Evolutionary conservation across 495 filamentous ascomycete genomes (phyloP).

Genomic region (Delitschia confertaspora): DNA sequence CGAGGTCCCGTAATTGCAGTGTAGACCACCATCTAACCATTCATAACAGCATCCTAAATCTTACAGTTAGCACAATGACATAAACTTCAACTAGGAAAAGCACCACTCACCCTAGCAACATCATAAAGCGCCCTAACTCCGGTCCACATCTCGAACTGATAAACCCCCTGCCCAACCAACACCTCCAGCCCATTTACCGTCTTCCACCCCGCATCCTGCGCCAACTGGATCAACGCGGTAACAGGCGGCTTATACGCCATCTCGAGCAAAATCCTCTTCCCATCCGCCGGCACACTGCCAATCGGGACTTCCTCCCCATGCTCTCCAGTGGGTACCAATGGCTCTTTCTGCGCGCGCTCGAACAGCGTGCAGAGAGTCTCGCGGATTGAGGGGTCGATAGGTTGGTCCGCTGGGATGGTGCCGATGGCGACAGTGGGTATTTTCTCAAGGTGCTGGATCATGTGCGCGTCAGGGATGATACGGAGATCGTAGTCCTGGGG

Average conservation of each 20-base stretch:
- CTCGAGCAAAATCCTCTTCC: slow-evolving; percentile 63
- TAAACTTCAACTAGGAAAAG: not conserved
- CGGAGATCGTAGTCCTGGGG: slow-evolving; percentile 65
- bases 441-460: slow-evolving; percentile 39
- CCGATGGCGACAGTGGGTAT: slow-evolving; percentile 70
- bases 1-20: no score
- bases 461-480: slow-evolving; percentile 46
- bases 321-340: no score
- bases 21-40: not conserved
- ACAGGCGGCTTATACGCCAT: slow-evolving; percentile 91
- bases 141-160: slow-evolving; percentile 74
- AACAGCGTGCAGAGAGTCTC: slow-evolving; percentile 59
- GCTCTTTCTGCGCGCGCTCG: slow-evolving; percentile 36
- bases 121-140: slow-evolving; percentile 62
- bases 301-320: slow-evolving; percentile 26
- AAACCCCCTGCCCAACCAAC: slow-evolving; percentile 78
- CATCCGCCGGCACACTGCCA: slow-evolving; percentile 12
- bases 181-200: slow-evolving; percentile 85
- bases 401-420: slow-evolving; percentile 82
- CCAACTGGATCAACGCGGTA: slow-evolving; percentile 80
- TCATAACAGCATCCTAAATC: slow-evolving; percentile 11
- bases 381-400: slow-evolving; percentile 64
- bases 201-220: slow-evolving; percentile 71
- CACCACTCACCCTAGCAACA: slow-evolving; percentile 45
- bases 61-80: slow-evolving; percentile 1